These are phyloP conservation scores for Neostapfia colusana DNA, from an alignment of 176 grass and related monocot species.

Conservation along the genomic window DNA sequence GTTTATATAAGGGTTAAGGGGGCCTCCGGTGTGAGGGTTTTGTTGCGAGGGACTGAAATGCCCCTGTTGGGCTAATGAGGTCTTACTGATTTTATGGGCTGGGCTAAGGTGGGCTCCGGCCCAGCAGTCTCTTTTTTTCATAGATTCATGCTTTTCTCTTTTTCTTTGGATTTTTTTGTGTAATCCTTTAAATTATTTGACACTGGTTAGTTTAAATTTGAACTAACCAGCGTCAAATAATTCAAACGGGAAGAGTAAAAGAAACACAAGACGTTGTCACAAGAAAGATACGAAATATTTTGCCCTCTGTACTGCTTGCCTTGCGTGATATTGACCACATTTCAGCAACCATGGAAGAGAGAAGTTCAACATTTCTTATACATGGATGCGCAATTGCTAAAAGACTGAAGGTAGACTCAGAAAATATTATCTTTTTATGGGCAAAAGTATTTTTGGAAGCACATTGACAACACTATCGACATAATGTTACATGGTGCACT, in stretches of 20 bases:
- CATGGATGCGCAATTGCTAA: not conserved
- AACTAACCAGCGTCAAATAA: too few relatives aligned
- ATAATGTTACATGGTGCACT: conserved; percentile 28
- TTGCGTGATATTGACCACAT: not conserved
- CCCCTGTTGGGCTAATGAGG: not conserved
- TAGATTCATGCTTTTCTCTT: too few relatives aligned
- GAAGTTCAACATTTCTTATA: not conserved
- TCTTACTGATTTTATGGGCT: not conserved
- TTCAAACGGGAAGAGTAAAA: too few relatives aligned
- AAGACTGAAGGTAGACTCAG: not conserved
- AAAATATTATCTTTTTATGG: not conserved
- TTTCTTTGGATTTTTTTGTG: too few relatives aligned
- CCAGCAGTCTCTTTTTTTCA: not conserved
- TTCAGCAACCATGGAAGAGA: not conserved
- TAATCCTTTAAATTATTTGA: too few relatives aligned
- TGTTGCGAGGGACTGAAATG: not conserved
- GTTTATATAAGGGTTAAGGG: not conserved
- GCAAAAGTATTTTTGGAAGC: not conserved
- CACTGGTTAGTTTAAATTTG: too few relatives aligned
- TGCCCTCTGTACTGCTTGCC: not conserved
- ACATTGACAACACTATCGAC: not conserved
- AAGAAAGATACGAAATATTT: not conserved
- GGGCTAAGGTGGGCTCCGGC: not conserved
- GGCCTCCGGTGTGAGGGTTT: not conserved
- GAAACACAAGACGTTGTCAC: too few relatives aligned